A percentile compares a stretch with the other conserved stretches of the same genome.
Conservation (phyloP, 169 alveolate species). For the Besnoitia besnoiti region DNA sequence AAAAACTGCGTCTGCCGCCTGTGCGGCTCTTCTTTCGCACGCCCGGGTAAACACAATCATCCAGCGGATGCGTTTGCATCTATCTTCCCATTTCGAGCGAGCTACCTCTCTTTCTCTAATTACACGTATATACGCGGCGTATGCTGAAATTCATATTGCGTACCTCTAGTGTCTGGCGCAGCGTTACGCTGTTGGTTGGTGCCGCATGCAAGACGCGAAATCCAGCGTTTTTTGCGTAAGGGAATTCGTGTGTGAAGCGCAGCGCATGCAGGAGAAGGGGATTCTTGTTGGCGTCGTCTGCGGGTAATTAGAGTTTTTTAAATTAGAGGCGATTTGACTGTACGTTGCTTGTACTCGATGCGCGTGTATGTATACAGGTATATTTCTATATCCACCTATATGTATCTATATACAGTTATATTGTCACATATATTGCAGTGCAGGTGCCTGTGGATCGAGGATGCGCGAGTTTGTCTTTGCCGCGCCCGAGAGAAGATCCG, state of each 20-base stretch:
- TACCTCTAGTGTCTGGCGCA: too few relatives aligned
- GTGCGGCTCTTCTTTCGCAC: slow-evolving; percentile 10
- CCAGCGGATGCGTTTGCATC: background rate
- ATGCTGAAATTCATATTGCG: background rate
- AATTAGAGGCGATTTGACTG: background rate
- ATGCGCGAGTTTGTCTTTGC: too few relatives aligned
- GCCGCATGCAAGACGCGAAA: too few relatives aligned
- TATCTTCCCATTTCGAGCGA: background rate
- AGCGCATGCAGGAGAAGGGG: background rate
- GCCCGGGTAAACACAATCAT: background rate
- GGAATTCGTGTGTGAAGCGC: background rate
- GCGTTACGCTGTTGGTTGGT: too few relatives aligned
- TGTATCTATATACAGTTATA: background rate
- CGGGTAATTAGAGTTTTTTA: background rate
- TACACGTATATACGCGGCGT: background rate
- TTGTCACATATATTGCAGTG: background rate
- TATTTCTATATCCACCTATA: background rate
- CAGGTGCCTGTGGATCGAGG: background rate
- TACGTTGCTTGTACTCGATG: background rate
- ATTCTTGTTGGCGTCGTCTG: background rate
- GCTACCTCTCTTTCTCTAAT: background rate
- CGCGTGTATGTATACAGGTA: background rate
- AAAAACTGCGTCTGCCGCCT: background rate
- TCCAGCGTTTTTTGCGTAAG: background rate
- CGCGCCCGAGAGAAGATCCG: too few relatives aligned